Evolutionary conservation across 2,329 filamentous ascomycete species (phyloP), one percentile per base, ranked within the genome.

Genomic region (Colletotrichum tabaci): DNA sequence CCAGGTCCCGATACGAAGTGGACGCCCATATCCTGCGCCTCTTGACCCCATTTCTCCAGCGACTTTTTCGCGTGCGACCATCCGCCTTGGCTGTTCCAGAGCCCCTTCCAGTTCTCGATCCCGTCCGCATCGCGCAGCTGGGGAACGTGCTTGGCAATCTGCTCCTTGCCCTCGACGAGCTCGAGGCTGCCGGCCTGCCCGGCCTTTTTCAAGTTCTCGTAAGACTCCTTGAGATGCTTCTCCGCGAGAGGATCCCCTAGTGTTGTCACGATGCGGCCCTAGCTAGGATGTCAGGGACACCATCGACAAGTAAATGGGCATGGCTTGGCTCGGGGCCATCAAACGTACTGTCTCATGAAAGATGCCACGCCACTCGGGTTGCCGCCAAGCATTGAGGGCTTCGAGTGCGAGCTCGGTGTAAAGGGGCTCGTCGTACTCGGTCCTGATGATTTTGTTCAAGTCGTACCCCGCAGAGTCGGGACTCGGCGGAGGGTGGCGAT

Each of bases 381-480:
- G 8, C 23, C 73, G 63, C 73, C 73, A 74, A n/a, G 65, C 60
- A 10, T 62, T 7, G 12, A 74, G 13, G 75, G 68, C 68, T 23
- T 71, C 68, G 0, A 71, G 52, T 0, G 68, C 68, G 1, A 71
- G 23, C 18, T 63, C n/a, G 0, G 68, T 71, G 40, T 71, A 68
- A 8, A 71, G 53, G 5, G 68, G 65, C 65, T 71, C 68, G 13
- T 71, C 68, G 38, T 71, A 71, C 23, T 71, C 68, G 0, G 68
- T 71, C 60, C 68, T 57, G 18, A 71, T 68, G 8, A 71, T 71
- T 15, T 71, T 71, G 40, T 71, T 71, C 65, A 71, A n/a, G 40
- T 71, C 68, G 18, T 75, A 73, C 4, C 67, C 74, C 8, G 74
- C 74, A 15, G 72, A 75, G 38, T 73, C 74, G 3, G 58, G 66